These are phyloP conservation scores for Immersiella caudata DNA, from an alignment of 495 filamentous ascomycete species.

Conservation along the genomic window DNA sequence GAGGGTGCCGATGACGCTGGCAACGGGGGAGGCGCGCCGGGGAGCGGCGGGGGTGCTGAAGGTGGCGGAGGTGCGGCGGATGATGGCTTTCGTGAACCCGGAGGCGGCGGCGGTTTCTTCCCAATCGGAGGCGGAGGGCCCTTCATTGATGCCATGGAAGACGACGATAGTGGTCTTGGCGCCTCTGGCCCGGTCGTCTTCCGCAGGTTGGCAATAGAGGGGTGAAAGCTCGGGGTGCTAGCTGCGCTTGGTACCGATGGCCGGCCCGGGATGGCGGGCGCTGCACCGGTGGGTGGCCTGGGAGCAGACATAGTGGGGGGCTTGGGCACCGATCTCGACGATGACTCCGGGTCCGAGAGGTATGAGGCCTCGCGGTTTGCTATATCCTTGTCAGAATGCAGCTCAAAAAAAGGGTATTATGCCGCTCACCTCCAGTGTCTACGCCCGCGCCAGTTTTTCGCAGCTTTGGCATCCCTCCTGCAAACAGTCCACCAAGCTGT, in stretches of 20 bases:
- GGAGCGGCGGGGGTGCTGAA: slow-evolving; percentile 47
- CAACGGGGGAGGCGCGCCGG: slow-evolving; percentile 56
- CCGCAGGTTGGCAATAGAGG: slow-evolving; percentile 61
- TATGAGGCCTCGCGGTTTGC: slow-evolving; percentile 77
- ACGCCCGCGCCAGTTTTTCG: slow-evolving; percentile 83
- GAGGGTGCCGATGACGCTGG: slow-evolving; percentile 57
- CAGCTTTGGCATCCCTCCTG: slow-evolving; percentile 93
- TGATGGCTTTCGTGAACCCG: slow-evolving; percentile 70
- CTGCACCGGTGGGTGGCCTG: slow-evolving; percentile 59
- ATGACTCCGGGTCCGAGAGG: slow-evolving; percentile 76
- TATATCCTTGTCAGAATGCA: slow-evolving; percentile 37
- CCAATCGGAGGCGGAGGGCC: slow-evolving; percentile 62
- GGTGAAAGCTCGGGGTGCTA: slow-evolving; percentile 54
- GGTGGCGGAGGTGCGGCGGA: slow-evolving; percentile 43
- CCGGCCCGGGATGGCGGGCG: slow-evolving; percentile 64
- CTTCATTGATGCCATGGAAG: slow-evolving; percentile 52
- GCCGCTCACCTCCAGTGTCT: slow-evolving; percentile 72
- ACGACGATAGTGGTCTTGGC: slow-evolving; percentile 56
- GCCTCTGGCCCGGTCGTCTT: slow-evolving; percentile 58
- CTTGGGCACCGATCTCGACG: slow-evolving; percentile 57
- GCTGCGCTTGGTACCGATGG: slow-evolving; percentile 35
- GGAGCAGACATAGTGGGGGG: slow-evolving; percentile 63
- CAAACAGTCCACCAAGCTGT: slow-evolving; percentile 87
- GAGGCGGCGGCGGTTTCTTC: slow-evolving; percentile 70
- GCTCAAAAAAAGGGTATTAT: not conserved